phyloP scores from a whole-genome alignment of 352 stramenopile species.

The Phytophthora pisi region DNA sequence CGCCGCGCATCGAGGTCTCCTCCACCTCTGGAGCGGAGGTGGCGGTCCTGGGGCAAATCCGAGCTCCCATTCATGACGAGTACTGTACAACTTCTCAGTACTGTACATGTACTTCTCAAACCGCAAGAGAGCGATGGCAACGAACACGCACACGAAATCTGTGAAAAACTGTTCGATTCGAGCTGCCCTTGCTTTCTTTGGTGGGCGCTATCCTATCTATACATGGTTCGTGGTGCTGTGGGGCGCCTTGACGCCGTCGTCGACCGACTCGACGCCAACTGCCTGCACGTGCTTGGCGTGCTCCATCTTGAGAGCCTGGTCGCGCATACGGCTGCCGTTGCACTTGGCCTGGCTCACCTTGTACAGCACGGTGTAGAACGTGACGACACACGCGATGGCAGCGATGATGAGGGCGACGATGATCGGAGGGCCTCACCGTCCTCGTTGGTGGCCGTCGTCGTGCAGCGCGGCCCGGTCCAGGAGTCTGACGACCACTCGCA shows the following conservation, averaged over 20 bases:
- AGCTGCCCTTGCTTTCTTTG: constrained; percentile 3
- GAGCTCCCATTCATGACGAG: constrained; percentile 1
- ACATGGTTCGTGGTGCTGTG: constrained; percentile 50
- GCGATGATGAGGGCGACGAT: constrained; percentile 30
- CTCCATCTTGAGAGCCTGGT: constrained; percentile 31
- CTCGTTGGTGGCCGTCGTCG: constrained; percentile 28
- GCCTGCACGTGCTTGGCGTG: constrained; percentile 30
- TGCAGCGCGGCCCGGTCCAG: constrained; percentile 60
- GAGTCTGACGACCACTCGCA: constrained; percentile 41
- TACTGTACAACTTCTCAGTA: not conserved
- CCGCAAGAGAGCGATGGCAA: not conserved
- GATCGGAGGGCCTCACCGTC: constrained; percentile 28
- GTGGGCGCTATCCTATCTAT: constrained; percentile 30
- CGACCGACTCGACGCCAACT: constrained; percentile 25
- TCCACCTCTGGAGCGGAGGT: not conserved
- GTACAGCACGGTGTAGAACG: constrained; percentile 24
- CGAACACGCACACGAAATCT: constrained; percentile 1
- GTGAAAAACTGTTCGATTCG: constrained; percentile 21
- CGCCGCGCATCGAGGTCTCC: constrained; percentile 6
- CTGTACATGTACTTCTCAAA: no score
- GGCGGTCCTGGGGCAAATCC: constrained; percentile 16
- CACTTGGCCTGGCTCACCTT: constrained; percentile 35
- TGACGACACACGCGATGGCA: constrained; percentile 15
- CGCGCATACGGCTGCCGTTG: constrained; percentile 17
- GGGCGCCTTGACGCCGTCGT: constrained; percentile 25